phyloP scores from a whole-genome alignment of 1,284 basidiomycete species.

The Mycena sp. region DNA sequence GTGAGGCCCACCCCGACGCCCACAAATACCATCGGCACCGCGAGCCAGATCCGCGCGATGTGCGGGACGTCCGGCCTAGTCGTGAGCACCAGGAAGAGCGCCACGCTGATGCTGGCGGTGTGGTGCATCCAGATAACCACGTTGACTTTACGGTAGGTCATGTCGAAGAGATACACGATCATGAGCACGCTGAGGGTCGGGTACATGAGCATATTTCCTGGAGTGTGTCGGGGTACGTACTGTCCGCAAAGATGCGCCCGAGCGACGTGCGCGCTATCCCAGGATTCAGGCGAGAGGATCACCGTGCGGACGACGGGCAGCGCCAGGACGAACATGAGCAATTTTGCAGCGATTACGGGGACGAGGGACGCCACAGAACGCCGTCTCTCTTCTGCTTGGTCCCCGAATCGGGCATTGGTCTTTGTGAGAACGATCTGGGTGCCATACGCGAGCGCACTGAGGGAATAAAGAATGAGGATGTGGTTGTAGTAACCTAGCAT shows the following conservation, averaged over 20 bases:
- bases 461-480: neutral
- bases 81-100: neutral
- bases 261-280: neutral
- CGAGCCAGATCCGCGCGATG: conserved; percentile 3
- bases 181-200: conserved; percentile 1
- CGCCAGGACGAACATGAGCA: conserved; percentile 1
- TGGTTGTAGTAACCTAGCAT: neutral
- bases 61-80: conserved; percentile 2
- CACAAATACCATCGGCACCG: neutral
- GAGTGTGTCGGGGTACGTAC: neutral
- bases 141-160: conserved; percentile 15
- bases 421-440: conserved; percentile 3
- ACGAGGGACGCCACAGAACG: conserved; percentile 17
- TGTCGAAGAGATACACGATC: conserved; percentile 10
- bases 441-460: neutral
- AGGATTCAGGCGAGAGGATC: neutral
- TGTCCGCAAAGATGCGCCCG: conserved; percentile 1
- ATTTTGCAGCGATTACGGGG: neutral
- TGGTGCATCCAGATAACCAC: conserved; percentile 13
- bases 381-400: conserved; percentile 10
- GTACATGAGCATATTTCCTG: too few relatives aligned
- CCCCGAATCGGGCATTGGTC: conserved; percentile 4
- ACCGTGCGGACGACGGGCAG: conserved; percentile 1
- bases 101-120: neutral
- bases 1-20: conserved; percentile 13